Conservation (phyloP, 345 rosid species). For the Boechera divaricarpa region DNA sequence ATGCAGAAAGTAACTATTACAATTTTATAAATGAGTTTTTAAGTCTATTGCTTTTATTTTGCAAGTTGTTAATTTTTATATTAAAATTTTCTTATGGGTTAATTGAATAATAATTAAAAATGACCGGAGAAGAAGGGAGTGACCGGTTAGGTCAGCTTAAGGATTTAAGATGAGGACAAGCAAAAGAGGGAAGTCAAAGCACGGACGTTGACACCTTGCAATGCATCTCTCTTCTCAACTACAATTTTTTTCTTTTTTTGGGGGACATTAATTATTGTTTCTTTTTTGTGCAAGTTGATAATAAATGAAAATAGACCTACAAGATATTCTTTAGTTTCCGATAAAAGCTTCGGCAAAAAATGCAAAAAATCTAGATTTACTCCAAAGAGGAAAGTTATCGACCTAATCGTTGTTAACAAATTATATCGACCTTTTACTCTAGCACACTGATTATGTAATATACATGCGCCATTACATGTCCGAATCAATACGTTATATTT, state of each 20-base stretch:
- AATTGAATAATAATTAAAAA: constrained; percentile 20
- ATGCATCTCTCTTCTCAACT: constrained; percentile 41
- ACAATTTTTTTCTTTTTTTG: constrained; percentile 7
- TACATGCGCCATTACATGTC: not conserved
- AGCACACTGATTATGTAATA: not conserved
- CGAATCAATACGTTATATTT: constrained; percentile 6
- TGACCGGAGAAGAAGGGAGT: constrained; percentile 28
- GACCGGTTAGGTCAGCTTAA: constrained; percentile 47
- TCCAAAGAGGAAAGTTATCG: constrained; percentile 28
- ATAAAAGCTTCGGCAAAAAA: constrained; percentile 16
- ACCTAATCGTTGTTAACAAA: constrained; percentile 19
- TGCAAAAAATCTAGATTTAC: constrained; percentile 5
- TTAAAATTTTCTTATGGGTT: not conserved
- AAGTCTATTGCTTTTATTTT: not conserved
- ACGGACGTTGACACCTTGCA: constrained; percentile 46
- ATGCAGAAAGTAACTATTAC: not conserved
- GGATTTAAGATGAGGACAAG: constrained; percentile 40
- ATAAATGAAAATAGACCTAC: constrained; percentile 23
- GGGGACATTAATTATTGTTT: not conserved
- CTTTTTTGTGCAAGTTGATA: constrained; percentile 25
- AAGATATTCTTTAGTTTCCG: constrained; percentile 27
- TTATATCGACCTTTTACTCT: constrained; percentile 2
- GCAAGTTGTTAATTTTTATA: not conserved
- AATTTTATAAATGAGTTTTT: too few relatives aligned
- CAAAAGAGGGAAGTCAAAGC: constrained; percentile 39